Evolutionary conservation across 2,329 filamentous ascomycete species (phyloP).

Genomic region (Penicillium sp.): DNA sequence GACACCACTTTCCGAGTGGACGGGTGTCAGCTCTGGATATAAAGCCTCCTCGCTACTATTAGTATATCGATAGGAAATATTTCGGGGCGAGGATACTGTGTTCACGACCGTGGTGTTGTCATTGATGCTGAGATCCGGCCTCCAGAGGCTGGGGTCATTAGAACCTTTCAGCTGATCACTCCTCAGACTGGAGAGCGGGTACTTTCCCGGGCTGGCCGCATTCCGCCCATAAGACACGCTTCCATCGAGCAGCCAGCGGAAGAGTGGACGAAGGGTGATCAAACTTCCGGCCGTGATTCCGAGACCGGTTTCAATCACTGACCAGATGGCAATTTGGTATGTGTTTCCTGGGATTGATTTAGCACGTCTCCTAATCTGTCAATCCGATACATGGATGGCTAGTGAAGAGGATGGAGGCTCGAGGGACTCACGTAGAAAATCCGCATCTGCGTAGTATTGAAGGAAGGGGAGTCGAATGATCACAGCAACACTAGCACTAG

Average conservation of each 20-base stretch:
- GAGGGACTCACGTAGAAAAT: conserved; percentile 33
- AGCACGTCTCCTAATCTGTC: background rate
- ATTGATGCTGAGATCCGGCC: conserved; percentile 14
- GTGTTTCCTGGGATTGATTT: conserved; percentile 37
- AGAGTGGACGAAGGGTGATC: conserved; percentile 52
- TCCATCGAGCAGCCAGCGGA: conserved; percentile 33
- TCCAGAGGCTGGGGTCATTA: conserved; percentile 15
- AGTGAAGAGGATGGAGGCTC: background rate
- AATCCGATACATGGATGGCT: background rate
- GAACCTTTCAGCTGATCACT: conserved; percentile 4
- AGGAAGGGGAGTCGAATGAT: conserved; percentile 50
- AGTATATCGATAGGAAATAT: background rate
- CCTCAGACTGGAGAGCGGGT: conserved; percentile 9
- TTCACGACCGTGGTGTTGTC: conserved; percentile 8
- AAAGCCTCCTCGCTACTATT: conserved; percentile 18
- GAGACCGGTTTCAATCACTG: conserved; percentile 34
- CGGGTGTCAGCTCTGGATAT: conserved; percentile 5
- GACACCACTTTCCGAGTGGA: conserved; percentile 7
- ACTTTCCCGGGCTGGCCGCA: background rate
- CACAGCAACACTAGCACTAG: conserved; percentile 41
- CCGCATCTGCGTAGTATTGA: conserved; percentile 40
- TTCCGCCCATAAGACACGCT: conserved; percentile 4
- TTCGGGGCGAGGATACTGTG: conserved; percentile 8
- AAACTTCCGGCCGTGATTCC: conserved; percentile 49
- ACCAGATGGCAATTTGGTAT: conserved; percentile 46